Conservation (phyloP, 2,329 filamentous ascomycete genomes). For the Cylindrodendrum hubeiense region DNA sequence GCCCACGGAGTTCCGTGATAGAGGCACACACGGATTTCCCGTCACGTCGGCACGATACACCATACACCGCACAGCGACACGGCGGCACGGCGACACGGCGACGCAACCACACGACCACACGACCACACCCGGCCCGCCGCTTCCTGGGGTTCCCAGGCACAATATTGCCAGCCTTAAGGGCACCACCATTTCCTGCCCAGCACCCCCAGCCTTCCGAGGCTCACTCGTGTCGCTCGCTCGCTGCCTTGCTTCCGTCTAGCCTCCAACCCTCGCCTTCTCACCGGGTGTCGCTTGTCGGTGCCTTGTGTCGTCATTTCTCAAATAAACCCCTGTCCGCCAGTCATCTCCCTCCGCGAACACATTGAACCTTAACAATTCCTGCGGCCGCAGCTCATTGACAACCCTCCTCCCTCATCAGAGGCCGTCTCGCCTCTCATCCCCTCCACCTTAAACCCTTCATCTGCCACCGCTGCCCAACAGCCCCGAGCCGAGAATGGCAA, state of each 20-base stretch:
- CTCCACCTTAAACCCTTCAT: not conserved
- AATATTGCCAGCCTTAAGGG: not conserved
- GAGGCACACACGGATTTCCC: no score
- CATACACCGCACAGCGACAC: no score
- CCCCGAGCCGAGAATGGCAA: conserved; percentile 23
- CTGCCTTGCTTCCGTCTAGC: not conserved
- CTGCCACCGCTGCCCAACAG: not conserved
- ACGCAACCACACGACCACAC: not conserved
- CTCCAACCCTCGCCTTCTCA: not conserved
- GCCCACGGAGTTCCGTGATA: conserved; percentile 7
- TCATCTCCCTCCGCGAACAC: conserved; percentile 10
- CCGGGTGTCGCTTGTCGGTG: not conserved
- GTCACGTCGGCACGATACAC: not conserved
- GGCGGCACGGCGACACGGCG: no score
- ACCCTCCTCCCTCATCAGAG: not conserved
- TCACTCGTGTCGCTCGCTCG: not conserved
- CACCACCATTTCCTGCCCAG: not conserved
- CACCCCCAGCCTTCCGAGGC: not conserved
- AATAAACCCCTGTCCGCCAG: conserved; percentile 8
- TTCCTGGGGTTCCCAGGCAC: not conserved
- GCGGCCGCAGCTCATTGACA: not conserved
- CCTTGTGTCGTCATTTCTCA: conserved; percentile 18
- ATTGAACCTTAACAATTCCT: conserved; percentile 13
- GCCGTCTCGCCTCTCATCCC: not conserved
- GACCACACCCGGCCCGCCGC: not conserved